Base-by-base conservation (phyloP, 164 flowering plant species). In the Nelumbo lutea region DNA sequence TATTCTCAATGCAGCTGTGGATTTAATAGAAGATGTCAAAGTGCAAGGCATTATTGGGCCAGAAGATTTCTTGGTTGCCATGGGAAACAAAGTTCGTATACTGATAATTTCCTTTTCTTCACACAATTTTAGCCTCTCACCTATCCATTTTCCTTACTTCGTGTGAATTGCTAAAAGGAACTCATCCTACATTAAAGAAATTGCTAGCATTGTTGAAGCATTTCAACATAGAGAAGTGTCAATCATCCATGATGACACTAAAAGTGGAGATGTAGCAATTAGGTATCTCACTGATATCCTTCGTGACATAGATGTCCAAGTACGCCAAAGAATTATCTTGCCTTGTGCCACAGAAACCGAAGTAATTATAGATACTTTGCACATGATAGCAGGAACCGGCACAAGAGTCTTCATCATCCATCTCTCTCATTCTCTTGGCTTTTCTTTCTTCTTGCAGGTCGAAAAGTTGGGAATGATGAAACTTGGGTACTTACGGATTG, bases 61-160 rank as follows among this genome's bases (percentile, higher is more conserved):
- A 27, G 27, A 27, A 27, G 27, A 27, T 27, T 27, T 27, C 27
- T 27, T 27, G 27, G 27, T 27, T 27, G 27, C 27, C 27, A 27
- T 53, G 57, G 57, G 57, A 13, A 11, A 13, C n/a, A 13, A 10
- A 11, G 57, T 15, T 9, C 57, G 14, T 11, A 15, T 53, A 53
- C 57, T 15, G 4, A 53, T 53, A 2, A 53, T 53, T 47, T 64
- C 48, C 4, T 53, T 66, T 69, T 6, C 64, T 68, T 48, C 68
- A 63, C 11, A 11, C 14, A 53, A 15, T 13, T 53, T 15, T 11
- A 11, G n/a, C 14, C 2, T 53, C 14, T 53, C 57, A 3, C 14
- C 57, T 13, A 53, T 2, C 14, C 15, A 13, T 14, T 53, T 53
- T 13, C 57, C 57, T 53, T 53, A 53, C 15, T 53, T 53, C n/a